Evolutionary conservation across 2,329 filamentous ascomycete genomes (phyloP), one percentile per base, ranked within the genome.

Genomic region (Ophiocordyceps australis): DNA sequence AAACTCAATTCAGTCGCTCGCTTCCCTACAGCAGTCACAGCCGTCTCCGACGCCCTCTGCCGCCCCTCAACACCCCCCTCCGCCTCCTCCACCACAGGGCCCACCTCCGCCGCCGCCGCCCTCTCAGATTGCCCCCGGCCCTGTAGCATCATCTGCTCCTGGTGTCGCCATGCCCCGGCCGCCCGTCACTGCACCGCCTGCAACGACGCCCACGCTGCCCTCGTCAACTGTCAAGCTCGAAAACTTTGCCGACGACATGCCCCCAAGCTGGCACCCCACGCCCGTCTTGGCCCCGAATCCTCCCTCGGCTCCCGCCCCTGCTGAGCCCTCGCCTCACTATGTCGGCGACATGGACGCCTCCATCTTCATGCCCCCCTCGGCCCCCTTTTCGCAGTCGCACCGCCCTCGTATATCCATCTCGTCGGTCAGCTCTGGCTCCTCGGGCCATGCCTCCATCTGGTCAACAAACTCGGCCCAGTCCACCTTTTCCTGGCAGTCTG

Each of bases 361-460:
- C 28, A 38, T 51, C 28, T 50, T 55, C 27, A 32, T 50, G 15
- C 41, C 46, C 9, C 47, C 49, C 5, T 36, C 47, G 5, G 45
- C 48, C n/a, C 43, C 49, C 2, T 54, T 52, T 19, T 43, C 43
- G 23, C 42, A 45, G 19, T 26, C 26, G 16, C 52, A 54, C 36
- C 52, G 53, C 18, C 50, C 54, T 18, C 46, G 54, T 25, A 56
- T 58, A 28, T 57, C 55, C n/a, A 47, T 57, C 18, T 63, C 59
- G 1, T 62, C 59, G 3, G 57, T 57, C 7, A 62, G 57, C 38
- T 59, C 57, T 9, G 53, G 52, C 12, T 62, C 57, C 12, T 60
- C 57, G 4, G 57, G 57, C n/a, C 54, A 58, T 29, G 49, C 54
- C 10, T 59, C 57, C 20, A 46, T 59, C 28, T 51, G 54, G 46